Conservation (phyloP, 2,329 filamentous ascomycete genomes). For the Tolypocladium endophyticum region DNA sequence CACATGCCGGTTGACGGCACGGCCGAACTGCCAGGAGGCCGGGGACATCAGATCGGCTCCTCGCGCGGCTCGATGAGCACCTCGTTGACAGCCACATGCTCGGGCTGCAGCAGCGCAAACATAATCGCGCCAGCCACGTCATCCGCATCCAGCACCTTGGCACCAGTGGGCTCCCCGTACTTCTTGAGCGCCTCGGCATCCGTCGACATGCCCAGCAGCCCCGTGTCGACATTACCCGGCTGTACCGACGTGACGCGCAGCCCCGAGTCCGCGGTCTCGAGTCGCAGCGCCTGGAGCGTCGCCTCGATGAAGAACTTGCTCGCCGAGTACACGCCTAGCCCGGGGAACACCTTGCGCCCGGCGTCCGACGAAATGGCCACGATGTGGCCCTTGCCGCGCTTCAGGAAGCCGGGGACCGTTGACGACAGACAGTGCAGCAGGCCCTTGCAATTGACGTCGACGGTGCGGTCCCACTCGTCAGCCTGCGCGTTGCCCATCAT, state of each 20-base stretch:
- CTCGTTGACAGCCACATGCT: slow-evolving; percentile 71
- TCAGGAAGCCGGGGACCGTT: slow-evolving; percentile 61
- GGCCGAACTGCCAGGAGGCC: too few species aligned
- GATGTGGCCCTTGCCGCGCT: slow-evolving; percentile 59
- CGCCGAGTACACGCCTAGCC: slow-evolving; percentile 71
- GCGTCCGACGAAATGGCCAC: slow-evolving; percentile 77
- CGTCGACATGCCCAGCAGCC: slow-evolving; percentile 63
- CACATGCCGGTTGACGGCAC: too few species aligned
- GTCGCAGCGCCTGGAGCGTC: slow-evolving; percentile 60
- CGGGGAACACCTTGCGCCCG: slow-evolving; percentile 72
- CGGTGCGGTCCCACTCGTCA: slow-evolving; percentile 71
- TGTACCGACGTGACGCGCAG: slow-evolving; percentile 65
- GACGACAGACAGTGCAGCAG: slow-evolving; percentile 62
- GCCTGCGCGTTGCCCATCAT: slow-evolving; percentile 70
- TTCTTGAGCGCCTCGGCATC: slow-evolving; percentile 69
- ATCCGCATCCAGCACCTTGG: slow-evolving; percentile 61
- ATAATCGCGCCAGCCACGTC: slow-evolving; percentile 66
- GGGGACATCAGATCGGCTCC: slow-evolving; percentile 54
- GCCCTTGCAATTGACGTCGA: slow-evolving; percentile 82
- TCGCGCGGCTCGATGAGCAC: slow-evolving; percentile 68
- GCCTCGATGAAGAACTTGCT: slow-evolving; percentile 82
- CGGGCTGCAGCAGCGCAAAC: slow-evolving; percentile 63
- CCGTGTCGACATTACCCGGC: slow-evolving; percentile 67
- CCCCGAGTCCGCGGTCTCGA: slow-evolving; percentile 67
- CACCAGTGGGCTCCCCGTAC: slow-evolving; percentile 64